Conservation (phyloP, 148 eudicot species). For the Rhododendron vialii region DNA sequence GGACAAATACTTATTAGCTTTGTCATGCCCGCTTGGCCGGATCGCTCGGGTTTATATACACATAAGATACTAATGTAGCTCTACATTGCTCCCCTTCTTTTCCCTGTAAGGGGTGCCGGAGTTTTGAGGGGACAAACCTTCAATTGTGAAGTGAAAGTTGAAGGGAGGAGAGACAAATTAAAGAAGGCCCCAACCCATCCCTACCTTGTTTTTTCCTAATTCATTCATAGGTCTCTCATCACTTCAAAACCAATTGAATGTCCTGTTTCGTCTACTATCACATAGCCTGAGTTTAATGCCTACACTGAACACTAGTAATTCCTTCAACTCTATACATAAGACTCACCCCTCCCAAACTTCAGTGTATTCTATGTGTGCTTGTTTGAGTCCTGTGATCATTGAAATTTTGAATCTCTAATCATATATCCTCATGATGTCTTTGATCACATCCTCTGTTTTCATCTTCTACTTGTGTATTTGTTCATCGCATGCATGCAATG, state of each 20-base stretch:
- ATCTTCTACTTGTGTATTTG: background rate
- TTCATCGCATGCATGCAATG: slow-evolving; percentile 12
- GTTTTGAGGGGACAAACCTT: background rate
- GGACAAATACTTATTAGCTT: no score
- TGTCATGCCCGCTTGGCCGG: no score
- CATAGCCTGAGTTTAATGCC: background rate
- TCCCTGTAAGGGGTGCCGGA: background rate
- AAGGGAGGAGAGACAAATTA: background rate
- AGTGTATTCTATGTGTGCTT: background rate
- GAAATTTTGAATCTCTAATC: background rate
- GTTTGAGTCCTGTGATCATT: background rate
- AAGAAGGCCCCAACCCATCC: background rate
- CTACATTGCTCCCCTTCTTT: background rate
- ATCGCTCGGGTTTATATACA: no score
- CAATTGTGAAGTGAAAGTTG: background rate
- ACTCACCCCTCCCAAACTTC: no score
- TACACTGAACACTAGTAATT: background rate
- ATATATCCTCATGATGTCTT: background rate
- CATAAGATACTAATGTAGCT: background rate
- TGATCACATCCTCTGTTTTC: background rate
- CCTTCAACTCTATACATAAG: background rate
- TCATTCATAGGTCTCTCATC: slow-evolving; percentile 6
- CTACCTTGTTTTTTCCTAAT: background rate
- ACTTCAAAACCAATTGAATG: background rate
- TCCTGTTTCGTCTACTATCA: background rate